These are phyloP conservation scores for Mortierella sp. DNA, from an alignment of 371 early-diverging fungal species.

Conservation along the genomic window DNA sequence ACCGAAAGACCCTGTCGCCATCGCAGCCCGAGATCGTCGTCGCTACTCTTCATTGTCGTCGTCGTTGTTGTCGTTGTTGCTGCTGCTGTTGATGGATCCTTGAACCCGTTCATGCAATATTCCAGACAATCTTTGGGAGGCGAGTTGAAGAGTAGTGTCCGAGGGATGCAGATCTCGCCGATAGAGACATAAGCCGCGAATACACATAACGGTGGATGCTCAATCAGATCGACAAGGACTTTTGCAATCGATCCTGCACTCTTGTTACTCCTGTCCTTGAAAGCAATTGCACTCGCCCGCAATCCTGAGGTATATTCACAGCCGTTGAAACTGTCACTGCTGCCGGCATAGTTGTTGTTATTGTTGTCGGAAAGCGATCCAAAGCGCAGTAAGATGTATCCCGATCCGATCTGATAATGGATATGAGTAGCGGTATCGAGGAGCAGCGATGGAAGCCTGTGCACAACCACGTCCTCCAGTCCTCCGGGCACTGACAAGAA, in stretches of 20 bases:
- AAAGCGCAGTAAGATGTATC: constrained; percentile 21
- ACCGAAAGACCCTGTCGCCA: constrained; percentile 38
- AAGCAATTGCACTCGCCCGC: not conserved
- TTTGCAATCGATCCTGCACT: not conserved
- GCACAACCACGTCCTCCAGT: constrained; percentile 38
- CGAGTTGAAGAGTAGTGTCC: constrained; percentile 16
- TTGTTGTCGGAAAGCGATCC: too few relatives aligned
- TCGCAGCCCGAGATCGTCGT: constrained; percentile 1
- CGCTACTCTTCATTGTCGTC: not conserved
- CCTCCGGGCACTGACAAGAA: constrained; percentile 43
- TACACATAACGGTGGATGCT: constrained; percentile 38
- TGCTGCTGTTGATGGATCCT: not conserved
- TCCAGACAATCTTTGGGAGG: constrained; percentile 14
- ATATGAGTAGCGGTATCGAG: constrained; percentile 26
- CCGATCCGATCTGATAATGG: constrained; percentile 32
- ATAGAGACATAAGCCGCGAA: constrained; percentile 34
- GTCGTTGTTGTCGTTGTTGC: not conserved
- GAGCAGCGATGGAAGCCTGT: constrained; percentile 17
- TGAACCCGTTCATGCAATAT: constrained; percentile 16
- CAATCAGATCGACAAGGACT: constrained; percentile 23
- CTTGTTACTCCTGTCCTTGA: not conserved
- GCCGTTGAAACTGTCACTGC: not conserved
- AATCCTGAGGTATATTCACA: not conserved
- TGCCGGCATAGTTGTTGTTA: not conserved
- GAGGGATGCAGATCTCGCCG: constrained; percentile 31